Percentiles rank a stretch among this genome's conserved stretches.
Evolutionary conservation across 352 stramenopile genomes (phyloP).

Genomic region (Blastocystis hominis): DNA sequence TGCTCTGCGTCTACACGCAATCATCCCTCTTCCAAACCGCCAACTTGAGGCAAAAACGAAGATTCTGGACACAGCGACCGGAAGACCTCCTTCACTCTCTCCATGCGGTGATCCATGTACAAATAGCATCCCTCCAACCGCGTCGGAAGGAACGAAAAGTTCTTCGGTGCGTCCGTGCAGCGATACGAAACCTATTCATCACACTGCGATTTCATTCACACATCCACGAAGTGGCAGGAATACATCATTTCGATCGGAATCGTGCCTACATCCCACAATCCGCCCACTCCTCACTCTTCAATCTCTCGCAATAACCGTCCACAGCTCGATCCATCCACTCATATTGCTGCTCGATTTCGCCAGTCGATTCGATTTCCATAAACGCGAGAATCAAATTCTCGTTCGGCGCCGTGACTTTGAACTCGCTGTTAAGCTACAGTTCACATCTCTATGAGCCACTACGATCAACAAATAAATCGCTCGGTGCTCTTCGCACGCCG

Average conservation of each 20-base stretch:
- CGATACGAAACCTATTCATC: neutral
- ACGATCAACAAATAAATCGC: conserved; percentile 31
- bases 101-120: conserved; percentile 52
- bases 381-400: neutral
- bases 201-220: neutral
- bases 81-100: neutral
- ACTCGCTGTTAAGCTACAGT: conserved; percentile 5
- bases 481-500: neutral
- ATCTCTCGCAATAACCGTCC: neutral
- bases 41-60: conserved; percentile 13
- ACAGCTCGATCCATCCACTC: neutral
- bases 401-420: neutral
- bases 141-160: neutral
- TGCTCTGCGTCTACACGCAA: conserved; percentile 29
- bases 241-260: conserved; percentile 5
- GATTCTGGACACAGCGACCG: neutral
- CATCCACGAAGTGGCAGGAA: conserved; percentile 6
- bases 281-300: neutral
- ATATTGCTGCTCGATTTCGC: neutral
- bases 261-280: neutral
- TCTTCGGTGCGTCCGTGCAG: neutral
- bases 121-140: conserved; percentile 36
- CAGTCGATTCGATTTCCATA: neutral
- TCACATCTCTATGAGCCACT: neutral
- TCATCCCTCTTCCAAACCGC: neutral